These are phyloP conservation scores for Globisporangium cystogenes DNA, from an alignment of 352 stramenopile species.

Conservation along the genomic window DNA sequence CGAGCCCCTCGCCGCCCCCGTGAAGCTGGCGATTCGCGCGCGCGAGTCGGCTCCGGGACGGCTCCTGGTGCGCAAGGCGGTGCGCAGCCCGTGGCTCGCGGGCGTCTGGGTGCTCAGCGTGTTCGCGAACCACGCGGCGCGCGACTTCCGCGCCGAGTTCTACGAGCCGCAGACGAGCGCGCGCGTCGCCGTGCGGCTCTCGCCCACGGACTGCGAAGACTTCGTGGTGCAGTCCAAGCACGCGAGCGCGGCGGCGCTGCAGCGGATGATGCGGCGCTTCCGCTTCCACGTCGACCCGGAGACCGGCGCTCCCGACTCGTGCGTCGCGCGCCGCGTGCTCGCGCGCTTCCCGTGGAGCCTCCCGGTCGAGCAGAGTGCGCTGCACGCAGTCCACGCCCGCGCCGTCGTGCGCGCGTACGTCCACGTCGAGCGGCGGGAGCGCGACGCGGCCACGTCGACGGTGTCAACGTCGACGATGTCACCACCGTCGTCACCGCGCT, in stretches of 20 bases:
- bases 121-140: constrained; percentile 13
- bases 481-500: background rate
- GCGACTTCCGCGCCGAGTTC: constrained; percentile 24
- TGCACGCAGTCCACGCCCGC: constrained; percentile 34
- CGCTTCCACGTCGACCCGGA: constrained; percentile 20
- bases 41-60: constrained; percentile 21
- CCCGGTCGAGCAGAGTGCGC: constrained; percentile 22
- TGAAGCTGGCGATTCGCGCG: constrained; percentile 20
- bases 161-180: constrained; percentile 35
- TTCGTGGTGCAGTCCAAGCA: constrained; percentile 13
- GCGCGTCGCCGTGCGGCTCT: constrained; percentile 10
- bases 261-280: constrained; percentile 19
- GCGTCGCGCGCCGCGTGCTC: constrained; percentile 19
- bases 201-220: constrained; percentile 23
- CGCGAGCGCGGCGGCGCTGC: constrained; percentile 1
- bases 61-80: constrained; percentile 24
- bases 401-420: constrained; percentile 40
- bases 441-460: constrained; percentile 1
- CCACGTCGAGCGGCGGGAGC: constrained; percentile 42
- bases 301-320: constrained; percentile 1
- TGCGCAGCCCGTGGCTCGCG: constrained; percentile 20
- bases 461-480: no score
- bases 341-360: constrained; percentile 40
- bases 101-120: constrained; percentile 34
- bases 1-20: constrained; percentile 3